Evolutionary conservation across 2,329 filamentous ascomycete genomes (phyloP).

Genomic region (Botrytis porri): DNA sequence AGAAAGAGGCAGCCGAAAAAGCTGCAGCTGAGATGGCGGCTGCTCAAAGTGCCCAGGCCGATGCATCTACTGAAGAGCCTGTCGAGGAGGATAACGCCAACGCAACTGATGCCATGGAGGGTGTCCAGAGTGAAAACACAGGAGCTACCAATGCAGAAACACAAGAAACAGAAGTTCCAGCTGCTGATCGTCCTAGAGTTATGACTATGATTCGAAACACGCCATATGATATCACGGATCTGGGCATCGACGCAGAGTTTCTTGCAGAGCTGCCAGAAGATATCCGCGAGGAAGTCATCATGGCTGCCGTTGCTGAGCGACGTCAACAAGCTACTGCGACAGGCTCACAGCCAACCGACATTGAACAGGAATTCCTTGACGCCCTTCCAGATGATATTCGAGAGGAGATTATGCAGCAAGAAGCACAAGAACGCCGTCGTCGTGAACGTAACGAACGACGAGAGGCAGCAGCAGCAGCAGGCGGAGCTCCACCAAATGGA

Average conservation of each 20-base stretch:
- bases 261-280: constrained; percentile 97
- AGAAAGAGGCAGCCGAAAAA: constrained; percentile 60
- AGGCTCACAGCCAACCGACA: constrained; percentile 74
- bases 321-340: constrained; percentile 71
- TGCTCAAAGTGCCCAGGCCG: constrained; percentile 47
- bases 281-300: constrained; percentile 91
- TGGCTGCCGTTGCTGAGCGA: constrained; percentile 80
- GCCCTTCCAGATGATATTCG: constrained; percentile 88
- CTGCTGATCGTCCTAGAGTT: constrained; percentile 58
- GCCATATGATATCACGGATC: constrained; percentile 86
- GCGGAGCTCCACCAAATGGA: constrained; percentile 49
- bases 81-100: constrained; percentile 28
- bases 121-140: constrained; percentile 57
- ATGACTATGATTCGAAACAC: constrained; percentile 82
- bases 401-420: constrained; percentile 85
- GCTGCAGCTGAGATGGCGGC: constrained; percentile 51
- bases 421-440: constrained; percentile 82
- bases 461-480: constrained; percentile 56
- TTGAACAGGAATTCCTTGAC: constrained; percentile 90
- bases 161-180: constrained; percentile 41
- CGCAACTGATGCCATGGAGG: constrained; percentile 61
- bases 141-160: constrained; percentile 14
- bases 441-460: constrained; percentile 80
- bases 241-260: constrained; percentile 93
- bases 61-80: constrained; percentile 38